phyloP scores from a whole-genome alignment of 768 basidiomycete species.

The Pholiota molesta region DNA sequence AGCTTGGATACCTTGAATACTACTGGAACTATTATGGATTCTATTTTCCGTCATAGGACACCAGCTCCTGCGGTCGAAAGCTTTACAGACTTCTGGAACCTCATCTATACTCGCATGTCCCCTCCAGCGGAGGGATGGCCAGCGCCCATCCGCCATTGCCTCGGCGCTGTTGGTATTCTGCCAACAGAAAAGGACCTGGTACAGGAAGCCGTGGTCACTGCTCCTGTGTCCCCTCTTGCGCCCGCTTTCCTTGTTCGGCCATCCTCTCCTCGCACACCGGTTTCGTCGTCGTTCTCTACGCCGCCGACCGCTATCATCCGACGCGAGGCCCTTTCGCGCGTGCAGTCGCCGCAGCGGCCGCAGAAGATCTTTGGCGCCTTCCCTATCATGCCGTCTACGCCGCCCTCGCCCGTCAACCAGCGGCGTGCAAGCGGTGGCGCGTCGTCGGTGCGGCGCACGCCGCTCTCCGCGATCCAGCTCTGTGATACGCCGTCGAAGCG shows the following conservation, averaged over 20 bases:
- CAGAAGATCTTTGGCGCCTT: slow-evolving; percentile 27
- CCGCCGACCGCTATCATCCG: slow-evolving; percentile 23
- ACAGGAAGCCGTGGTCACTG: not conserved
- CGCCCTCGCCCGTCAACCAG: slow-evolving; percentile 26
- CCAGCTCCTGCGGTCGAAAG: slow-evolving; percentile 50
- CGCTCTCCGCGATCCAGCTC: slow-evolving; percentile 23
- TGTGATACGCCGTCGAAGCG: slow-evolving; percentile 35
- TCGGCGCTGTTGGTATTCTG: slow-evolving; percentile 20
- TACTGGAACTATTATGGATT: slow-evolving; percentile 54
- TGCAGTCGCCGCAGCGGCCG: slow-evolving; percentile 31
- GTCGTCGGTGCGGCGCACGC: slow-evolving; percentile 16
- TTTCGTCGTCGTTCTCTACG: slow-evolving; percentile 25
- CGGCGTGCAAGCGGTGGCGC: slow-evolving; percentile 13
- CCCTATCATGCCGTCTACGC: slow-evolving; percentile 26
- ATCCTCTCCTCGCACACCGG: slow-evolving; percentile 22
- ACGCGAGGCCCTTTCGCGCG: slow-evolving; percentile 15
- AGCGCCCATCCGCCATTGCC: slow-evolving; percentile 30
- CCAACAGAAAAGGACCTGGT: not conserved
- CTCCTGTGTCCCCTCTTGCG: slow-evolving; percentile 11
- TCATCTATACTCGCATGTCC: slow-evolving; percentile 41
- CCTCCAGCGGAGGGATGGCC: slow-evolving; percentile 60
- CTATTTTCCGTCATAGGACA: slow-evolving; percentile 59
- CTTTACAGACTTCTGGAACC: slow-evolving; percentile 67
- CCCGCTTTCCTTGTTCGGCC: slow-evolving; percentile 16
- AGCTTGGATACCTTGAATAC: slow-evolving; percentile 43